A percentile compares a stretch with the other conserved stretches of the same genome.
These are phyloP conservation scores for Backusella parvicylindrica DNA, from an alignment of 192 early-diverging fungal genomes.

Conservation along the genomic window DNA sequence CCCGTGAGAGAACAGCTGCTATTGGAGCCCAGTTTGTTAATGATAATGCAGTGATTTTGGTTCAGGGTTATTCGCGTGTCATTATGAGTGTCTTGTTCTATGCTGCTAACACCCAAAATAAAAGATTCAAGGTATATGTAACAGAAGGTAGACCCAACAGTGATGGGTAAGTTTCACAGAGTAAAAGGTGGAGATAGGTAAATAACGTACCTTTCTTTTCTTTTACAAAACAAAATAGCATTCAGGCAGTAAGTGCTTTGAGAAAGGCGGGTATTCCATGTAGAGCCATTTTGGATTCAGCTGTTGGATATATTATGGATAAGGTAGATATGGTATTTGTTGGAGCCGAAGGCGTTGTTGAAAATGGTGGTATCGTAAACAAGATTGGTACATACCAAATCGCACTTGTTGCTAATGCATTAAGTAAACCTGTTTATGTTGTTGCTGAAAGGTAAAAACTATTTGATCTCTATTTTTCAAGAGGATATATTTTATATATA, in stretches of 20 bases:
- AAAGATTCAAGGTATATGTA: conserved; percentile 90
- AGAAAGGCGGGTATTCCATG: conserved; percentile 74
- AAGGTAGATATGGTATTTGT: conserved; percentile 96
- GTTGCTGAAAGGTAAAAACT: conserved; percentile 83
- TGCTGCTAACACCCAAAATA: conserved; percentile 69
- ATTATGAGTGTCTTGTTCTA: conserved; percentile 81
- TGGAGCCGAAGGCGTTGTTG: conserved; percentile 96
- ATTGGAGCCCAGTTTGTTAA: conserved; percentile 77
- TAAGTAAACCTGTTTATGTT: conserved; percentile 91
- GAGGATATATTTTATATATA: not conserved
- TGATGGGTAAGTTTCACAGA: conserved; percentile 49
- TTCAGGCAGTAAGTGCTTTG: conserved; percentile 67
- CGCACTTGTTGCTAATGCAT: conserved; percentile 92
- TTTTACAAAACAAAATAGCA: conserved; percentile 23
- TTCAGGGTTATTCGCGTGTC: conserved; percentile 95
- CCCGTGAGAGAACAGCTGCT: conserved; percentile 75
- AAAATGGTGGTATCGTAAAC: conserved; percentile 98
- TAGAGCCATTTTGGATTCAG: conserved; percentile 84
- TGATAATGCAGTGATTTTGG: conserved; percentile 75
- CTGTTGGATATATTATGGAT: conserved; percentile 92
- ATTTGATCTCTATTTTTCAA: not conserved
- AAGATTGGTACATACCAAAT: conserved; percentile 95
- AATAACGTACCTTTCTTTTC: not conserved
- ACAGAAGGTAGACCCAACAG: conserved; percentile 83
- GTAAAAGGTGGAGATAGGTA: not conserved